A percentile compares a stretch with the other conserved stretches of the same genome.
Evolutionary conservation across 306 rosid species (phyloP).

Genomic region (Fagus sylvatica): DNA sequence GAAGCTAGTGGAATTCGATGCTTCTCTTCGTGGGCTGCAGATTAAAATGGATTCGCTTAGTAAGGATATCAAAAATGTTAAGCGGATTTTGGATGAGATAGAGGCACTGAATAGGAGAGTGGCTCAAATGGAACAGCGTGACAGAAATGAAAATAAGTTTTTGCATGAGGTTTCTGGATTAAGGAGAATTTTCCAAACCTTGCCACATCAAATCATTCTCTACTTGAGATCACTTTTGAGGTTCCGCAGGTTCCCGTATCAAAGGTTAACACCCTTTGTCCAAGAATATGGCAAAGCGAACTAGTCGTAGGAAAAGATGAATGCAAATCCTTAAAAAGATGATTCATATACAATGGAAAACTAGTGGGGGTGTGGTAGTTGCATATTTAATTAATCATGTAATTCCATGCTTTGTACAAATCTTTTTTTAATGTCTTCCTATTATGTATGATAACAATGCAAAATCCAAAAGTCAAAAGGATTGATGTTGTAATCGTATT

Average conservation of each 20-base stretch:
- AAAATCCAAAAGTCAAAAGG: no score
- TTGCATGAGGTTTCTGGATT: constrained; percentile 9
- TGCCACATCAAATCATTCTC: neutral
- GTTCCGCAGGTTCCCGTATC: neutral
- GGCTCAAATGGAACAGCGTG: neutral
- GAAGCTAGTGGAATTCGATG: constrained; percentile 17
- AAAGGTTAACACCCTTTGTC: neutral
- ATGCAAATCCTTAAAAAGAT: no score
- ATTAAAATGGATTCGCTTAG: constrained; percentile 7
- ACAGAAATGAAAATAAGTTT: neutral
- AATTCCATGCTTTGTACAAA: no score
- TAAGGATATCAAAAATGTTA: neutral
- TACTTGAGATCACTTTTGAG: neutral
- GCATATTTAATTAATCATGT: no score
- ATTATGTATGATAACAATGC: no score
- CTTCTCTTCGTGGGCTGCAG: constrained; percentile 8
- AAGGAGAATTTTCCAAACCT: neutral
- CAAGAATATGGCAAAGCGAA: no score
- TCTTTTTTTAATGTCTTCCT: no score
- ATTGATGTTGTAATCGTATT: no score
- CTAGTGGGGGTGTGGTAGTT: no score
- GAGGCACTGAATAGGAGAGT: neutral
- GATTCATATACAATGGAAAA: no score
- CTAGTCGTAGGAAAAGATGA: no score
- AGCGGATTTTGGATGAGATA: neutral